Evolutionary conservation across 2,329 filamentous ascomycete species (phyloP).

Genomic region (Epichloe glyceriae): DNA sequence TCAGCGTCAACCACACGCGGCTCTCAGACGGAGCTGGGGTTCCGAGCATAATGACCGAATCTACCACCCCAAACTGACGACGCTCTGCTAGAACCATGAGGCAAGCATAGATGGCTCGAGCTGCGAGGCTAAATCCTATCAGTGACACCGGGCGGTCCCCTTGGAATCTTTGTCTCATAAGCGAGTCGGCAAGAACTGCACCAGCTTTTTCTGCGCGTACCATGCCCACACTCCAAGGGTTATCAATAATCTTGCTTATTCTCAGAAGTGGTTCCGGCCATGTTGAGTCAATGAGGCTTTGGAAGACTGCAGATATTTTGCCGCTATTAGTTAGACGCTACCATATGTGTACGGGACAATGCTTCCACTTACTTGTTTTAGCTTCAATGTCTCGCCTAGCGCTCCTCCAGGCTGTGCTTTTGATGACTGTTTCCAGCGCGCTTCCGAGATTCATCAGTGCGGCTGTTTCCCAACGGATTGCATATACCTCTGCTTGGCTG

Average conservation of each 20-base stretch:
- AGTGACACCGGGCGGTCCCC: slow-evolving; percentile 72
- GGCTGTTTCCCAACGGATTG: slow-evolving; percentile 71
- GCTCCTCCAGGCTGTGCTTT: slow-evolving; percentile 65
- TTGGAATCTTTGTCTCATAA: slow-evolving; percentile 64
- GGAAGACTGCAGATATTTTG: slow-evolving; percentile 29
- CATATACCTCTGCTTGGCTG: slow-evolving; percentile 63
- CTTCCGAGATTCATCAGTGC: slow-evolving; percentile 65
- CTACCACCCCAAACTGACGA: slow-evolving; percentile 72
- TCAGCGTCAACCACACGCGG: slow-evolving; percentile 63
- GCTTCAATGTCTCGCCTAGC: slow-evolving; percentile 41
- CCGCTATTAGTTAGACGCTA: background rate
- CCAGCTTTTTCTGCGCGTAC: slow-evolving; percentile 61
- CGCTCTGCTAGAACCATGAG: slow-evolving; percentile 68
- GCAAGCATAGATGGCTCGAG: slow-evolving; percentile 73
- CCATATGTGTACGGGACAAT: background rate
- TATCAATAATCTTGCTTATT: slow-evolving; percentile 64
- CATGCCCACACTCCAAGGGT: slow-evolving; percentile 67
- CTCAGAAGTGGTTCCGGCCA: slow-evolving; percentile 54
- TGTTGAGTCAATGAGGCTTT: slow-evolving; percentile 41
- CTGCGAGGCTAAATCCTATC: slow-evolving; percentile 71
- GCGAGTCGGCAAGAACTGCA: slow-evolving; percentile 62
- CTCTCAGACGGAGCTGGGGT: slow-evolving; percentile 62
- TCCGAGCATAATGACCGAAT: slow-evolving; percentile 76
- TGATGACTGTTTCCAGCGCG: slow-evolving; percentile 64
- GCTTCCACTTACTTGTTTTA: slow-evolving; percentile 29